Conservation (phyloP, 495 filamentous ascomycete genomes). For the Penicillium flavigenum region DNA sequence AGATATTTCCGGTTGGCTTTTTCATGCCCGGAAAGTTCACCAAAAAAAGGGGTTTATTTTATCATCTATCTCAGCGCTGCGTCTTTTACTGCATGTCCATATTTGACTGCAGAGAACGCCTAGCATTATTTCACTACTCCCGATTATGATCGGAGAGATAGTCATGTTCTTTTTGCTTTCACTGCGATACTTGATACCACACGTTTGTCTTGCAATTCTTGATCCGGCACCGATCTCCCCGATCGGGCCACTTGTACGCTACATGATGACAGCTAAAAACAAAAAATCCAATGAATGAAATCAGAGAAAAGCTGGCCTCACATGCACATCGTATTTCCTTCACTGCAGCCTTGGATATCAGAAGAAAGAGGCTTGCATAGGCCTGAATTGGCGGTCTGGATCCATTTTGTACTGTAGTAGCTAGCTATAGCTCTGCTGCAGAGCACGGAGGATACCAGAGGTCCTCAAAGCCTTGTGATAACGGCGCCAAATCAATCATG, state of each 20-base stretch:
- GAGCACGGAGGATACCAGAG: constrained; percentile 9
- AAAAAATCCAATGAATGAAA: constrained; percentile 18
- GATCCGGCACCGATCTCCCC: not conserved
- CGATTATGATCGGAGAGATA: constrained; percentile 19
- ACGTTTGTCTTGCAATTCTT: constrained; percentile 18
- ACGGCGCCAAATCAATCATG: constrained; percentile 20
- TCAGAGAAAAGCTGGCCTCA: constrained; percentile 5
- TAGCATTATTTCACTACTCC: constrained; percentile 14
- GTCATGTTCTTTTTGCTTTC: constrained; percentile 19
- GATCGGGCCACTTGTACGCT: constrained; percentile 27
- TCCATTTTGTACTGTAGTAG: not conserved
- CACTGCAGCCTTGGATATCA: constrained; percentile 7
- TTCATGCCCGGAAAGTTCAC: constrained; percentile 12
- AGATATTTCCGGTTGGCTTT: constrained; percentile 13
- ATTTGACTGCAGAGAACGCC: constrained; percentile 18
- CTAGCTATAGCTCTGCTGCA: constrained; percentile 10
- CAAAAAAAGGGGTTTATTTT: constrained; percentile 17
- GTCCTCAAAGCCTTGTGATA: constrained; percentile 17
- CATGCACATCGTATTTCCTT: constrained; percentile 22
- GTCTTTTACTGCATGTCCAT: constrained; percentile 12
- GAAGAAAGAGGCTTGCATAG: constrained; percentile 16
- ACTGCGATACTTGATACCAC: constrained; percentile 44
- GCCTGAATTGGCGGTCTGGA: constrained; percentile 29
- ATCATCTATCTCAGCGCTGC: constrained; percentile 14
- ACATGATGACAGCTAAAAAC: constrained; percentile 17